Conservation (phyloP, 805 yeast genomes). For the Sungouiozyma intestinalis region DNA sequence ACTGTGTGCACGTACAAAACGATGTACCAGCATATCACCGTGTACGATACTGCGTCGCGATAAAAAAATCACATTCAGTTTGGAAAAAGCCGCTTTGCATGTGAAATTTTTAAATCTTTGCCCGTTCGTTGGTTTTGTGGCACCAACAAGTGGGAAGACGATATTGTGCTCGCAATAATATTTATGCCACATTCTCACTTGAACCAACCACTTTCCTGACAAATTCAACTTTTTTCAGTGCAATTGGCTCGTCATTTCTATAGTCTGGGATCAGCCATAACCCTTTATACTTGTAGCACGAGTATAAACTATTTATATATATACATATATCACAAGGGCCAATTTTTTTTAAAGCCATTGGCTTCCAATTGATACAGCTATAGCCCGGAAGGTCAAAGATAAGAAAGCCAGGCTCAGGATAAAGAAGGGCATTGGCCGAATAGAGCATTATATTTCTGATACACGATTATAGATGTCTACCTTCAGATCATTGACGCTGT, state of each 20-base stretch:
- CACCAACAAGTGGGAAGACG: too few species aligned
- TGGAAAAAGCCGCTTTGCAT: background rate
- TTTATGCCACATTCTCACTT: background rate
- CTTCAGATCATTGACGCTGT: constrained; percentile 70
- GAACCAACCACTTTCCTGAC: background rate
- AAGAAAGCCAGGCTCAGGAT: background rate
- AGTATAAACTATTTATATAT: too few species aligned
- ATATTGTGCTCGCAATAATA: background rate
- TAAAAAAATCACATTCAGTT: background rate
- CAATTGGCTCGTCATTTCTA: background rate
- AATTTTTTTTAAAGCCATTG: too few species aligned
- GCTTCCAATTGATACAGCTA: too few species aligned
- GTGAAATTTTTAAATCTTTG: background rate
- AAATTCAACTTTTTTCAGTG: background rate
- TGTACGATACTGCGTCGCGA: background rate
- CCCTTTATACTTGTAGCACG: background rate
- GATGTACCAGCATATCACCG: background rate
- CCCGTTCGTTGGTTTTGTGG: background rate
- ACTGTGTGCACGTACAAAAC: background rate
- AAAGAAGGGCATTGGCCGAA: too few species aligned
- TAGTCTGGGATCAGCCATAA: background rate
- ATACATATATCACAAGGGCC: too few species aligned
- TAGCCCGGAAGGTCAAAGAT: too few species aligned
- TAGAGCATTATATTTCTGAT: too few species aligned
- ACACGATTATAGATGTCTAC: constrained; percentile 26